These are phyloP conservation scores for Byssothecium circinans DNA, from an alignment of 2,329 filamentous ascomycete species.

Conservation along the genomic window DNA sequence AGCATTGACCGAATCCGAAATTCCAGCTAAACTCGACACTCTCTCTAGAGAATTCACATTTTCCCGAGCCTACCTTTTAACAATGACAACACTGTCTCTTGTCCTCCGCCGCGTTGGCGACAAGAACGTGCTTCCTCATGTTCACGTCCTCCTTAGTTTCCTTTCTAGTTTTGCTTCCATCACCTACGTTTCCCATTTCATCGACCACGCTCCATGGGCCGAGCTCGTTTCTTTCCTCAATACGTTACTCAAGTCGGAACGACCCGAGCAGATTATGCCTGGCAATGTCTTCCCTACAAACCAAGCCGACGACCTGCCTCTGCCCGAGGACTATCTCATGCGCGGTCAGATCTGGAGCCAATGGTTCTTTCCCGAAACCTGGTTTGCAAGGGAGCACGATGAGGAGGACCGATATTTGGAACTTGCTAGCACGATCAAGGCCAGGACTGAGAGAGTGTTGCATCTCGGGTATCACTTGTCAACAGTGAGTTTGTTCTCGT, in stretches of 20 bases:
- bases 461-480: slow-evolving; percentile 58
- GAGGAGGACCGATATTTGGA: slow-evolving; percentile 71
- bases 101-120: slow-evolving; percentile 59
- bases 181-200: slow-evolving; percentile 33
- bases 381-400: slow-evolving; percentile 64
- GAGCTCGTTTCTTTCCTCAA: slow-evolving; percentile 57
- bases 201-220: slow-evolving; percentile 56
- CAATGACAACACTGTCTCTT: slow-evolving; percentile 49
- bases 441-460: slow-evolving; percentile 62
- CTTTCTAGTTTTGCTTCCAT: slow-evolving; percentile 50
- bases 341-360: slow-evolving; percentile 64
- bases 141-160: slow-evolving; percentile 66
- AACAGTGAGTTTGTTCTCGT: slow-evolving; percentile 22
- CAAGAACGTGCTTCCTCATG: slow-evolving; percentile 61
- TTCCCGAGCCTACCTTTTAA: slow-evolving; percentile 45
- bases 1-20: slow-evolving; percentile 17
- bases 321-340: slow-evolving; percentile 71
- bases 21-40: slow-evolving; percentile 17
- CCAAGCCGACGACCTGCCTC: slow-evolving; percentile 53
- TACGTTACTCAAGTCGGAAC: slow-evolving; percentile 48
- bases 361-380: slow-evolving; percentile 60
- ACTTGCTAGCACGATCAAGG: slow-evolving; percentile 58
- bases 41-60: slow-evolving; percentile 27
- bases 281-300: slow-evolving; percentile 53
- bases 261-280: slow-evolving; percentile 36